Evolutionary conservation across 768 basidiomycete genomes (phyloP).

Genomic region (Trametes cingulata): DNA sequence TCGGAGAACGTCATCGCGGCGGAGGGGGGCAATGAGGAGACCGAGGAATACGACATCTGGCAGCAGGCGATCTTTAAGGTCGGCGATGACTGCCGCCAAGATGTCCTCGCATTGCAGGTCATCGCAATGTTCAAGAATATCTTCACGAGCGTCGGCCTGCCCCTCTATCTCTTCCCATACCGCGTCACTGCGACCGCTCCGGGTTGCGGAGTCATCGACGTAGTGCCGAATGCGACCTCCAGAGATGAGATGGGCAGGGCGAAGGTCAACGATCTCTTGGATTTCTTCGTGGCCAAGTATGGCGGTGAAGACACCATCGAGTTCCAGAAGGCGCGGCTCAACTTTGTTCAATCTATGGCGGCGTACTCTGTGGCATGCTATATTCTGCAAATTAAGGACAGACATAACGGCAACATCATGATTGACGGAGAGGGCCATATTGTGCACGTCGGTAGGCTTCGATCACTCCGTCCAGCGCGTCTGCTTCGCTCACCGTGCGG

Average conservation of each 20-base stretch:
- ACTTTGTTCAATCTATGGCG: slow-evolving; percentile 99
- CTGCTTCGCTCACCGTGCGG: not conserved
- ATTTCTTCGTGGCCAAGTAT: slow-evolving; percentile 93
- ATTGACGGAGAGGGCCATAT: slow-evolving; percentile 98
- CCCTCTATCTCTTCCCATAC: slow-evolving; percentile 92
- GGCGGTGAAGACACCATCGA: slow-evolving; percentile 85
- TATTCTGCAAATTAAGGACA: slow-evolving; percentile 96
- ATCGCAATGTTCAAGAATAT: slow-evolving; percentile 99
- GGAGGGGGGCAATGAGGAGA: slow-evolving; percentile 54
- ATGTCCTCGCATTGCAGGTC: slow-evolving; percentile 93
- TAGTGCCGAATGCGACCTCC: slow-evolving; percentile 96
- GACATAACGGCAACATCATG: slow-evolving; percentile 99
- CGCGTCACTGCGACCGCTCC: slow-evolving; percentile 96
- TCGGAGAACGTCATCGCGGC: slow-evolving; percentile 73
- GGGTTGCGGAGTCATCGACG: slow-evolving; percentile 97
- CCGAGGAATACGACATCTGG: slow-evolving; percentile 82
- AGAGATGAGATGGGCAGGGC: slow-evolving; percentile 99
- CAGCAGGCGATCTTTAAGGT: slow-evolving; percentile 99
- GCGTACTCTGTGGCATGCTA: slow-evolving; percentile 98
- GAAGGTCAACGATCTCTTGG: slow-evolving; percentile 93
- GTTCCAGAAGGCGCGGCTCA: slow-evolving; percentile 90
- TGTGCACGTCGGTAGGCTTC: slow-evolving; percentile 81
- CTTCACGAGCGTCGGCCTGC: slow-evolving; percentile 85
- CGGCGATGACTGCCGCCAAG: slow-evolving; percentile 98
- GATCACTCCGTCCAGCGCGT: not conserved